These are phyloP conservation scores for Teunomyces funiuensis DNA, from an alignment of 805 yeast genomes.

Conservation along the genomic window DNA sequence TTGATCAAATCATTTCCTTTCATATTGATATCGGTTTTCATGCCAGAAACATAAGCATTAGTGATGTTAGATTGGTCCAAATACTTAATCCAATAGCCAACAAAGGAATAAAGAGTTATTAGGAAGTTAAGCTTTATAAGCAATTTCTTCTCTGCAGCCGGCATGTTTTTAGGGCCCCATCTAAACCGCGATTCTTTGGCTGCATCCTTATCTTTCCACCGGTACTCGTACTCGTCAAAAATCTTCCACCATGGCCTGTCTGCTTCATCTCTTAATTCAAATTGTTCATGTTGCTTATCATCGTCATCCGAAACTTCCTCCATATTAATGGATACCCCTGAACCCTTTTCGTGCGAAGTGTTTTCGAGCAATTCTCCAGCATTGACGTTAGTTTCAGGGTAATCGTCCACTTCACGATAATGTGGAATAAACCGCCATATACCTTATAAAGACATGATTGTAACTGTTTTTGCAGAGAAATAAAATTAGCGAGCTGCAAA, in stretches of 20 bases:
- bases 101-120: slow-evolving; percentile 22
- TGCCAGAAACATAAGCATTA: slow-evolving; percentile 23
- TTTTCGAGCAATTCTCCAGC: neutral
- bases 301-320: neutral
- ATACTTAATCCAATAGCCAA: slow-evolving; percentile 27
- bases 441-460: neutral
- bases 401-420: slow-evolving; percentile 5
- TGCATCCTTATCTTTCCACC: slow-evolving; percentile 10
- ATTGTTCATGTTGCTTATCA: neutral
- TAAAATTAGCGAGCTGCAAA: neutral
- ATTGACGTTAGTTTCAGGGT: neutral
- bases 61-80: slow-evolving; percentile 24
- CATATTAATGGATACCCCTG: neutral
- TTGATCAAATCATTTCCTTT: slow-evolving; percentile 21
- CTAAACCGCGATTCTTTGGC: slow-evolving; percentile 9
- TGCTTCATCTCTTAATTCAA: slow-evolving; percentile 53
- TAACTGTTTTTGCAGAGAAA: neutral
- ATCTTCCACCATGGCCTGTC: slow-evolving; percentile 49
- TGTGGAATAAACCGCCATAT: slow-evolving; percentile 2
- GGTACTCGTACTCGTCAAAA: slow-evolving; percentile 38
- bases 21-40: slow-evolving; percentile 18
- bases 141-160: slow-evolving; percentile 23
- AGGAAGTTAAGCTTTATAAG: slow-evolving; percentile 24
- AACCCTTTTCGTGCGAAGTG: neutral
- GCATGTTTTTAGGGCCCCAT: slow-evolving; percentile 27